Evolutionary conservation across 345 rosid genomes (phyloP).

Genomic region (Microthlaspi erraticum): DNA sequence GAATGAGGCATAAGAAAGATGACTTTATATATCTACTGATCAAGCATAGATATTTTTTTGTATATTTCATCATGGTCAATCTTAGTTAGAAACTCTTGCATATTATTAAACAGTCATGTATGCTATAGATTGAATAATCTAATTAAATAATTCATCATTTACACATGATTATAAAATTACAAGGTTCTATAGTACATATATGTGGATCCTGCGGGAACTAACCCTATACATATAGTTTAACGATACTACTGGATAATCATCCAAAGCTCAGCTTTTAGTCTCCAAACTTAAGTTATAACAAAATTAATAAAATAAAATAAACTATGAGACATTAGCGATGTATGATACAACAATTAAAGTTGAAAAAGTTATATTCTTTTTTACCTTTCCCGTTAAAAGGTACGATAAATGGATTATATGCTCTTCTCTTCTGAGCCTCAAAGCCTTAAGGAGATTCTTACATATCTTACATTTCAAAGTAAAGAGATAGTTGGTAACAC

Average conservation of each 20-base stretch:
- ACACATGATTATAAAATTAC: too few relatives aligned
- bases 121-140: neutral
- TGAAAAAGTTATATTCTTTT: slow-evolving; percentile 39
- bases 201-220: neutral
- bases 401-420: slow-evolving; percentile 47
- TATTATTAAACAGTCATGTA: neutral
- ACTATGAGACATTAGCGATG: slow-evolving; percentile 7
- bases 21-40: neutral
- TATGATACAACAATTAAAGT: slow-evolving; percentile 19
- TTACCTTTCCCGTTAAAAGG: slow-evolving; percentile 40
- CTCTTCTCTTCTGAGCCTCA: slow-evolving; percentile 45
- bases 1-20: slow-evolving; percentile 29
- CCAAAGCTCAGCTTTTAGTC: slow-evolving; percentile 32
- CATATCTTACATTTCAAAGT: slow-evolving; percentile 41
- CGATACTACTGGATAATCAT: slow-evolving; percentile 6
- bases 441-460: slow-evolving; percentile 45
- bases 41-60: neutral
- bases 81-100: neutral
- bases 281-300: neutral
- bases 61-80: neutral
- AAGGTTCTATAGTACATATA: neutral
- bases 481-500: slow-evolving; percentile 46
- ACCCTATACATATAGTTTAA: neutral
- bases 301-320: neutral
- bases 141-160: too few relatives aligned